A percentile compares a stretch with the other conserved stretches of the same genome.
Conservation (phyloP, 2,329 filamentous ascomycete species). For the Fusarium verticillioides region DNA sequence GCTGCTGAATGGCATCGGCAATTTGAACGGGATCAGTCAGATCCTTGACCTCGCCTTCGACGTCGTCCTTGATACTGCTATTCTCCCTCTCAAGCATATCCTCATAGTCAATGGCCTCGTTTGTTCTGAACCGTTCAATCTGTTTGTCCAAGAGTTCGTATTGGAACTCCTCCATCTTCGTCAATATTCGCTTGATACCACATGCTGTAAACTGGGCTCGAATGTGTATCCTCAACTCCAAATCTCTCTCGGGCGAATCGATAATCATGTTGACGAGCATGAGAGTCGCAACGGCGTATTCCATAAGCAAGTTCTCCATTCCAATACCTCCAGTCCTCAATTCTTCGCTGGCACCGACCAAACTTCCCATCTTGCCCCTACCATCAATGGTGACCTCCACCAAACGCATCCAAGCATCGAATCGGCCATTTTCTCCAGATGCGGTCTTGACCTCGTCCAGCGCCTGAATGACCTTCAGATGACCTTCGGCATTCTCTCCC, state of each 20-base stretch:
- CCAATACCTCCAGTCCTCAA: constrained; percentile 95
- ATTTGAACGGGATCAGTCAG: constrained; percentile 94
- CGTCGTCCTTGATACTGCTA: constrained; percentile 87
- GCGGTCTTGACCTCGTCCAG: constrained; percentile 91
- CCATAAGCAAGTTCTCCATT: constrained; percentile 99
- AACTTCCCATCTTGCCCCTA: constrained; percentile 97
- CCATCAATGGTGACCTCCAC: constrained; percentile 98
- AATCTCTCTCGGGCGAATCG: constrained; percentile 87
- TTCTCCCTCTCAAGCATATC: constrained; percentile 93
- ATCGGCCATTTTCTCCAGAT: constrained; percentile 91
- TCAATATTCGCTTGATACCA: constrained; percentile 92
- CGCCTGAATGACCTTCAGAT: constrained; percentile 92
- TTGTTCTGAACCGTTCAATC: constrained; percentile 90
- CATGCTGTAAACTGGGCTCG: constrained; percentile 95
- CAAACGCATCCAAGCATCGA: constrained; percentile 98
- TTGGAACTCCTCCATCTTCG: constrained; percentile 98
- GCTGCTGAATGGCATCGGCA: constrained; percentile 89
- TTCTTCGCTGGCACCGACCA: constrained; percentile 96
- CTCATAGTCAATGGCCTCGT: constrained; percentile 98
- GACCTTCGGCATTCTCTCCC: constrained; percentile 83
- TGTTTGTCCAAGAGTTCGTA: constrained; percentile 99
- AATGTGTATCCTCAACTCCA: constrained; percentile 93
- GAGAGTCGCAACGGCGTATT: constrained; percentile 95
- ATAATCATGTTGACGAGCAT: constrained; percentile 97
- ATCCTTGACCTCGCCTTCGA: constrained; percentile 89